Conservation (phyloP, 495 filamentous ascomycete genomes). For the Podospora comata region DNA sequence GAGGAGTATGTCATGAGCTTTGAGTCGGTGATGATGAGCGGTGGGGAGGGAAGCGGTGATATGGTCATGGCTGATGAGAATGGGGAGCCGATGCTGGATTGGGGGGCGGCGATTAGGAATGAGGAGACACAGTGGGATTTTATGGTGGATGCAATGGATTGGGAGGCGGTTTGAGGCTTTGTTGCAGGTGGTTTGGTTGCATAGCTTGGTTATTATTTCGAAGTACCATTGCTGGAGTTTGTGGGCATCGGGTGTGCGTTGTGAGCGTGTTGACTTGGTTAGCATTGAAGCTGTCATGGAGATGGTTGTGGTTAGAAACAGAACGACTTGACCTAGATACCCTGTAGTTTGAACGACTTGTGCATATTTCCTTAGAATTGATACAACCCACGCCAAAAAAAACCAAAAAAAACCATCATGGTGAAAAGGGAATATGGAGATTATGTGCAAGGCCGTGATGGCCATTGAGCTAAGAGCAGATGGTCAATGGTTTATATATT, state of each 20-base stretch:
- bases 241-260: not conserved
- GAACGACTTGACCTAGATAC: not conserved
- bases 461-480: no score
- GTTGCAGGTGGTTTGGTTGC: not conserved
- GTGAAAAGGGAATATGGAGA: no score
- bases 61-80: conserved; percentile 10
- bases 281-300: not conserved
- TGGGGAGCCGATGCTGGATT: conserved; percentile 5
- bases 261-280: not conserved
- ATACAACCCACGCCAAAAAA: not conserved
- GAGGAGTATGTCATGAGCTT: conserved; percentile 24
- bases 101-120: conserved; percentile 32
- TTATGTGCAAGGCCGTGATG: no score
- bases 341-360: not conserved
- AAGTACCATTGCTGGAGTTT: not conserved
- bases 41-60: conserved; percentile 10
- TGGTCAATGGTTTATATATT: no score
- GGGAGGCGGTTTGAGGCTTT: conserved; percentile 49
- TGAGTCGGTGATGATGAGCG: not conserved
- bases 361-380: not conserved
- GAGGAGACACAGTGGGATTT: conserved; percentile 53
- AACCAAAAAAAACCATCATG: no score
- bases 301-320: not conserved
- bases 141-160: conserved; percentile 65
- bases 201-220: not conserved